A percentile compares a stretch with the other conserved stretches of the same genome.
These are phyloP conservation scores for Keqinozyma sinolaborantium DNA, from an alignment of 1,139 yeast species.

Conservation along the genomic window DNA sequence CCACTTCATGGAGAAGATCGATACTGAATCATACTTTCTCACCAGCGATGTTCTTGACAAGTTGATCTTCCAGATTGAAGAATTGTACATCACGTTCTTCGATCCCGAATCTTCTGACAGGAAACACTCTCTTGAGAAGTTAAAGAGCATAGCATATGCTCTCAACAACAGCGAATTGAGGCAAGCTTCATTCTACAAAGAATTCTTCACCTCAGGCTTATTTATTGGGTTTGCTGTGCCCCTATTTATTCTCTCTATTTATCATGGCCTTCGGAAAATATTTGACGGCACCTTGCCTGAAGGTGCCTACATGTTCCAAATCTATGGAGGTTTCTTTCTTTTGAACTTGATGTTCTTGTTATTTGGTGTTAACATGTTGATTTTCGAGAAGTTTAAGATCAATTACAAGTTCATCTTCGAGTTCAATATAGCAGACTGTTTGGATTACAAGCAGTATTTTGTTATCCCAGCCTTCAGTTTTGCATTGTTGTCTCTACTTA, in stretches of 20 bases:
- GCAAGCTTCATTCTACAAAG: slow-evolving; percentile 29
- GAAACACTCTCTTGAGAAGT: slow-evolving; percentile 71
- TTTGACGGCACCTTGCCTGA: slow-evolving; percentile 40
- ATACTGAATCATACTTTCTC: slow-evolving; percentile 51
- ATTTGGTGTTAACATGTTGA: slow-evolving; percentile 64
- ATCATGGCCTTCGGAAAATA: slow-evolving; percentile 44
- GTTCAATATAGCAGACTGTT: slow-evolving; percentile 67
- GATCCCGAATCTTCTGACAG: slow-evolving; percentile 63
- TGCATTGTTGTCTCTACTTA: slow-evolving; percentile 54
- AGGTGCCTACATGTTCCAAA: slow-evolving; percentile 63
- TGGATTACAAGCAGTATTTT: slow-evolving; percentile 63
- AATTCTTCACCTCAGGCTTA: slow-evolving; percentile 59
- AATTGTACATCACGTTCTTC: slow-evolving; percentile 61
- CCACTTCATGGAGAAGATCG: slow-evolving; percentile 58
- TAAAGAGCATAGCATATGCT: slow-evolving; percentile 49
- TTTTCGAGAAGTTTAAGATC: slow-evolving; percentile 73
- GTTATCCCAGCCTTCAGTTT: slow-evolving; percentile 60
- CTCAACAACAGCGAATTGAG: slow-evolving; percentile 28
- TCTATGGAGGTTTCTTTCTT: slow-evolving; percentile 90
- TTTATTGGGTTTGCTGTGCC: slow-evolving; percentile 72
- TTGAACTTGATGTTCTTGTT: slow-evolving; percentile 55
- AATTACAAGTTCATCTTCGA: slow-evolving; percentile 93
- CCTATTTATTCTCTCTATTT: slow-evolving; percentile 49
- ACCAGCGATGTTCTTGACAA: slow-evolving; percentile 67
- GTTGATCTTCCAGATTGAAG: slow-evolving; percentile 60